A percentile compares a stretch with the other conserved stretches of the same genome.
These are phyloP conservation scores for Stephania cephalantha DNA, from an alignment of 164 flowering plant species.

Conservation along the genomic window DNA sequence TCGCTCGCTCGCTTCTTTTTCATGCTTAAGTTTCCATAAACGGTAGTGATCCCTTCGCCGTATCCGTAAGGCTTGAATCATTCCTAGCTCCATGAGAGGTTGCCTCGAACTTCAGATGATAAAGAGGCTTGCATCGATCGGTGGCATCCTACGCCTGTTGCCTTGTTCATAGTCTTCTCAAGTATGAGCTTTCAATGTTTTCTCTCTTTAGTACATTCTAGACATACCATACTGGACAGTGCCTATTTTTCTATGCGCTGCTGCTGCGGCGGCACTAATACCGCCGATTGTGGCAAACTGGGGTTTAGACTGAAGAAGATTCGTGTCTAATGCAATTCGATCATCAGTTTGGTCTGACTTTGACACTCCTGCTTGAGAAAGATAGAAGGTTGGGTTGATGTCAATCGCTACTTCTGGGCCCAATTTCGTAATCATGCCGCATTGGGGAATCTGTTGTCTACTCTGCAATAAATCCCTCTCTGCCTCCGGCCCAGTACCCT, in stretches of 20 bases:
- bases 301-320: slow-evolving; percentile 49
- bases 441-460: slow-evolving; percentile 36
- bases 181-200: background rate
- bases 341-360: slow-evolving; percentile 35
- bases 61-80: background rate
- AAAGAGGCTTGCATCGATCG: background rate
- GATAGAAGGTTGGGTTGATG: slow-evolving; percentile 50
- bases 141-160: background rate
- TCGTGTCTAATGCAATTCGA: slow-evolving; percentile 39
- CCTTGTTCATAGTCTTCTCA: background rate
- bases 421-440: slow-evolving; percentile 37
- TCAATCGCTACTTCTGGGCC: slow-evolving; percentile 64
- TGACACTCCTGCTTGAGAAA: slow-evolving; percentile 32
- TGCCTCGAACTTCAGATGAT: background rate
- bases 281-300: slow-evolving; percentile 45
- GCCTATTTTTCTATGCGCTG: slow-evolving; percentile 60
- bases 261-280: slow-evolving; percentile 30
- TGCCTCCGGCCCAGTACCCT: slow-evolving; percentile 24
- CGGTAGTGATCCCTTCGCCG: background rate
- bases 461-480: slow-evolving; percentile 28
- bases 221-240: slow-evolving; percentile 62
- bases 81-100: background rate
- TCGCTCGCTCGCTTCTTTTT: background rate
- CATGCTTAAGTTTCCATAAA: background rate
- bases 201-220: slow-evolving; percentile 50